Evolutionary conservation across 768 basidiomycete species (phyloP).

Genomic region (Termitomyces sp.): DNA sequence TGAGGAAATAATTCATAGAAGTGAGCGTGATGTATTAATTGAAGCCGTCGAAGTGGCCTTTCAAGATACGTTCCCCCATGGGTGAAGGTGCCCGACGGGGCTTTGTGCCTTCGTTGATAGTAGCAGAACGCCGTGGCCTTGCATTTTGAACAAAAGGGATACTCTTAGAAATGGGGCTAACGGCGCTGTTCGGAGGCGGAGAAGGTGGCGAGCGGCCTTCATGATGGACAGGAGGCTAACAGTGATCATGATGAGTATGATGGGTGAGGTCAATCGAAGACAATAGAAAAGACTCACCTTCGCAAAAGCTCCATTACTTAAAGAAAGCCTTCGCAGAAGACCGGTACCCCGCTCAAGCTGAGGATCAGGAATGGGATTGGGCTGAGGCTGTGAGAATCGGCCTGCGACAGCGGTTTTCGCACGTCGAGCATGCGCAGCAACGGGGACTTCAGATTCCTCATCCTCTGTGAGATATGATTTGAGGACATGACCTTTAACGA

Average conservation of each 20-base stretch:
- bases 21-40: constrained; percentile 43
- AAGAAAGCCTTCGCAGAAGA: constrained; percentile 72
- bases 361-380: constrained; percentile 40
- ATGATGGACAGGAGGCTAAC: constrained; percentile 26
- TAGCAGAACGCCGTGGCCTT: constrained; percentile 58
- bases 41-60: constrained; percentile 90
- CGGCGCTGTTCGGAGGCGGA: constrained; percentile 54
- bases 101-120: constrained; percentile 47
- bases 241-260: constrained; percentile 16
- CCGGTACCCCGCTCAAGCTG: constrained; percentile 68
- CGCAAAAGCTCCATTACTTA: constrained; percentile 53
- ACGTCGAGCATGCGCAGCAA: constrained; percentile 53
- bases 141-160: constrained; percentile 30
- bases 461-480: constrained; percentile 35
- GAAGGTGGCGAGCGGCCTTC: constrained; percentile 34
- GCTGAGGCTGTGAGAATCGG: constrained; percentile 49
- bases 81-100: constrained; percentile 75
- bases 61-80: constrained; percentile 89
- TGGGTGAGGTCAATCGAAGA: neutral
- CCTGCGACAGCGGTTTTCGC: constrained; percentile 55
- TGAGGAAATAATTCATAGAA: constrained; percentile 11
- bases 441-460: constrained; percentile 38
- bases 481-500: neutral
- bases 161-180: constrained; percentile 34
- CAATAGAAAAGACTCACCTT: constrained; percentile 44